A percentile compares a stretch with the other conserved stretches of the same genome.
These are phyloP conservation scores for Leishmania aethiopica DNA, from an alignment of 208 protist genomes.

Conservation along the genomic window DNA sequence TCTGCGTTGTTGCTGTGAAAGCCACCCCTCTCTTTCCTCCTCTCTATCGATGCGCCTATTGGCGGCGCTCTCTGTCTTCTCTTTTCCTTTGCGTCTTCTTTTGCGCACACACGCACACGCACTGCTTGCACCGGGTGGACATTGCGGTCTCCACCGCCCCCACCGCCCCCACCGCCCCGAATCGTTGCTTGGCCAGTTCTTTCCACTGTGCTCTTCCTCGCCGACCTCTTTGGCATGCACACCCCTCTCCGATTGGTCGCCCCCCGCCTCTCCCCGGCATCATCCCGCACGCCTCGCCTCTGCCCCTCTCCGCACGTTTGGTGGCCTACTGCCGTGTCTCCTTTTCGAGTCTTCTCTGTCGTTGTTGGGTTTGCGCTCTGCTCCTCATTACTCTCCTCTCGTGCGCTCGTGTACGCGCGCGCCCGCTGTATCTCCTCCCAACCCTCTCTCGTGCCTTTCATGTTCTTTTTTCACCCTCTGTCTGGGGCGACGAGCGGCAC, in stretches of 20 bases:
- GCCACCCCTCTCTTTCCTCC: neutral
- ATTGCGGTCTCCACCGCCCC: neutral
- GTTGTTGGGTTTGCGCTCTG: neutral
- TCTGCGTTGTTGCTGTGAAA: too few species aligned
- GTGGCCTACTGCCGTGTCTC: neutral
- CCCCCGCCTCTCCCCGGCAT: too few species aligned
- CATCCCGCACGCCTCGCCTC: too few species aligned
- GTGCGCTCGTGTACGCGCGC: neutral
- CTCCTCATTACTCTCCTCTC: neutral
- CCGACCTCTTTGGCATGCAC: neutral
- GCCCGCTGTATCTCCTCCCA: neutral
- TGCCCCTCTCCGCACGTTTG: neutral
- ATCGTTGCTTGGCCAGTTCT: neutral
- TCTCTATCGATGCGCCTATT: neutral
- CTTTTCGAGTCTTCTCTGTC: neutral
- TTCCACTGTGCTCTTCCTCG: neutral
- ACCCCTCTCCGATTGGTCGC: neutral
- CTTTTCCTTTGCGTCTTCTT: neutral
- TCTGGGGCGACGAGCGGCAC: neutral
- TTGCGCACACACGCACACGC: neutral
- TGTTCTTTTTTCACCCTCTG: neutral
- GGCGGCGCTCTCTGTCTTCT: slow-evolving; percentile 1
- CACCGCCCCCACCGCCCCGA: neutral
- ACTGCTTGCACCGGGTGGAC: neutral
- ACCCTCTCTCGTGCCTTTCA: neutral